Evolutionary conservation across 192 early-diverging fungal species (phyloP).

Genomic region (Podila horticola): DNA sequence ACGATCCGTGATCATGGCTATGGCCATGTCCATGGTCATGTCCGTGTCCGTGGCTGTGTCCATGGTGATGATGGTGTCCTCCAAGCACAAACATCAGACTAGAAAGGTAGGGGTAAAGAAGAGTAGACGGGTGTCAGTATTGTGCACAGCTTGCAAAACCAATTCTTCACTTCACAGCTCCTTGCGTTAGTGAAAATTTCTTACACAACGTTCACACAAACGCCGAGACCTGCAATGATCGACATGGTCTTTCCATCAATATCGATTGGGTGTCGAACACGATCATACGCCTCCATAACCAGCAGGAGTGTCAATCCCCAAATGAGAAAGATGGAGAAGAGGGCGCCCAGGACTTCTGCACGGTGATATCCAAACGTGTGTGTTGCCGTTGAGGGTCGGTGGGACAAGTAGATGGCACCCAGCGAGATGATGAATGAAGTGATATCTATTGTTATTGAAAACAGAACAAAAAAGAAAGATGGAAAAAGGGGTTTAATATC

Average conservation of each 20-base stretch:
- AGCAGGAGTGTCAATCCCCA: slow-evolving; percentile 78
- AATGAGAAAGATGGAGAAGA: slow-evolving; percentile 80
- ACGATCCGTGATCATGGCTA: slow-evolving; percentile 20
- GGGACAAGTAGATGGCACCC: slow-evolving; percentile 49
- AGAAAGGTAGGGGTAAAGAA: background rate
- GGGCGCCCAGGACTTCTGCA: slow-evolving; percentile 82
- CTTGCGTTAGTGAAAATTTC: slow-evolving; percentile 10
- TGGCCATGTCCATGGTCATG: slow-evolving; percentile 44
- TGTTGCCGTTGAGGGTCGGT: slow-evolving; percentile 51
- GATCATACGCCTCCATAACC: slow-evolving; percentile 77
- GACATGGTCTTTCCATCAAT: slow-evolving; percentile 80
- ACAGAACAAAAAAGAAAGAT: slow-evolving; percentile 22
- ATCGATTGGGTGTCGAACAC: slow-evolving; percentile 67
- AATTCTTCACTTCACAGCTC: background rate
- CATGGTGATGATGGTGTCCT: slow-evolving; percentile 51
- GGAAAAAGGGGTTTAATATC: slow-evolving; percentile 13
- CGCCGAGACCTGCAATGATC: slow-evolving; percentile 74
- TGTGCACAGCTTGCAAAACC: background rate
- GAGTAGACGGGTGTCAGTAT: slow-evolving; percentile 5
- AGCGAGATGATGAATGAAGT: slow-evolving; percentile 46
- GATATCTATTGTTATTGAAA: slow-evolving; percentile 34
- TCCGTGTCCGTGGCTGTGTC: slow-evolving; percentile 29
- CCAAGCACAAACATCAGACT: slow-evolving; percentile 67
- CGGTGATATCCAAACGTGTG: slow-evolving; percentile 83
- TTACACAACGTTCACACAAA: slow-evolving; percentile 79